Evolutionary conservation across 331 rosid species (phyloP), one percentile per base, ranked within the genome.

Genomic region (Prunus yedoensis): DNA sequence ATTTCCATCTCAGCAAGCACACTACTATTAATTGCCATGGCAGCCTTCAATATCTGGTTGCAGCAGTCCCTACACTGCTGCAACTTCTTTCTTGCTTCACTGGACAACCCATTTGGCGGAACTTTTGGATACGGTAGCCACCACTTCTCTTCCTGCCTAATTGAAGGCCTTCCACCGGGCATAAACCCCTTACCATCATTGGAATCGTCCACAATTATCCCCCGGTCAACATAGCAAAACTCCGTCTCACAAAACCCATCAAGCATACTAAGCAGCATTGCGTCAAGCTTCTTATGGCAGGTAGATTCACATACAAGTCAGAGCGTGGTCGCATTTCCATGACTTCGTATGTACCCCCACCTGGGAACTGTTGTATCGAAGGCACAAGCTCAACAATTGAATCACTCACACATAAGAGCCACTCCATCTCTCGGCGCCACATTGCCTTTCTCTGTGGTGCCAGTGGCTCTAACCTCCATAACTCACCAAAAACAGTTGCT

Each of bases 91-190:
- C 98, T 87, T n/a, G 87, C 83, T 61, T 85, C 93, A 70, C 79
- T 90, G 0, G 88, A 87, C 85, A 94, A 73, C 25, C 97, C 98
- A 80, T 78, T 84, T 1, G 92, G 87, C 0, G 90, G 97, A 74
- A 94, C 85, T 85, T 94, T 94, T 3, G 98, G 98, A 74, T 89
- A 88, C 4, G 98, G 98, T 73, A 94, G 90, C 98, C 98, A 94
- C 98, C 98, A 94, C 78, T 94, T 94, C 81, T 91, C 98, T 76
- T 94, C 98, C 66, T 94, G 98, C 88, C 98, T 80, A 60, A 91
- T 85, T 11, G 97, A 94, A 78, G 93, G 97, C 82, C 97, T 89
- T 53, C 91, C 93, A 80, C 75, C 81, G 53, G 74, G 10, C 52
- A 77, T 28, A 46, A 77, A 85, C 3, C 74, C 85, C 12, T 88